Conservation (phyloP, 371 early-diverging fungal genomes). For the Circinella umbellata region DNA sequence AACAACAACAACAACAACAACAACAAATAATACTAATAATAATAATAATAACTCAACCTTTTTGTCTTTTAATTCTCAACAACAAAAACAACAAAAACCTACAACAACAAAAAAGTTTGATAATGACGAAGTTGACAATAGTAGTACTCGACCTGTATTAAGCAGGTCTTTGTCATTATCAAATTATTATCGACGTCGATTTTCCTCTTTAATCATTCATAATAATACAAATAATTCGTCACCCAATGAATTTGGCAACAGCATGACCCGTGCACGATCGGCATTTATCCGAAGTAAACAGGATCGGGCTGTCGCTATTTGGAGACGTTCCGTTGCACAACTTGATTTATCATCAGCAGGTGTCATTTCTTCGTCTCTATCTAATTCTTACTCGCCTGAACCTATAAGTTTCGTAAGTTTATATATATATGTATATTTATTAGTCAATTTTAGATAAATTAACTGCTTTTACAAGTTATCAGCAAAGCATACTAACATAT, state of each 20-base stretch:
- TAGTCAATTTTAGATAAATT: neutral
- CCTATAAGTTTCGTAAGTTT: neutral
- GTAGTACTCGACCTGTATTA: neutral
- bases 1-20: neutral
- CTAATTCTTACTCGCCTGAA: too few species aligned
- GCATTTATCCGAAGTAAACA: conserved; percentile 15
- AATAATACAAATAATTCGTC: neutral
- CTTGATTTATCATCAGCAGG: conserved; percentile 1
- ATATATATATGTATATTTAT: neutral
- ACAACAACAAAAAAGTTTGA: neutral
- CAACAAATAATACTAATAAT: neutral
- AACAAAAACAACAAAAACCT: neutral
- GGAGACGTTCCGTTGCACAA: conserved; percentile 21
- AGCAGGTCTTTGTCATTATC: conserved; percentile 13
- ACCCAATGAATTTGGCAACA: conserved; percentile 2
- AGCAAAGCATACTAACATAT: too few species aligned
- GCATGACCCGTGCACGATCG: conserved; percentile 17
- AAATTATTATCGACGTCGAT: conserved; percentile 13
- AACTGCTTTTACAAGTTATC: too few species aligned
- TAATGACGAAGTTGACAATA: too few species aligned
- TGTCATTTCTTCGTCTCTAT: neutral
- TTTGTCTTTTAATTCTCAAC: neutral
- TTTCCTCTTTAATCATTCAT: conserved; percentile 6
- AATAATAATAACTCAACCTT: too few species aligned
- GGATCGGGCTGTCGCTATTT: conserved; percentile 15